Base-by-base conservation (phyloP, 2,329 filamentous ascomycete species). In the Ampelomyces quisqualis region DNA sequence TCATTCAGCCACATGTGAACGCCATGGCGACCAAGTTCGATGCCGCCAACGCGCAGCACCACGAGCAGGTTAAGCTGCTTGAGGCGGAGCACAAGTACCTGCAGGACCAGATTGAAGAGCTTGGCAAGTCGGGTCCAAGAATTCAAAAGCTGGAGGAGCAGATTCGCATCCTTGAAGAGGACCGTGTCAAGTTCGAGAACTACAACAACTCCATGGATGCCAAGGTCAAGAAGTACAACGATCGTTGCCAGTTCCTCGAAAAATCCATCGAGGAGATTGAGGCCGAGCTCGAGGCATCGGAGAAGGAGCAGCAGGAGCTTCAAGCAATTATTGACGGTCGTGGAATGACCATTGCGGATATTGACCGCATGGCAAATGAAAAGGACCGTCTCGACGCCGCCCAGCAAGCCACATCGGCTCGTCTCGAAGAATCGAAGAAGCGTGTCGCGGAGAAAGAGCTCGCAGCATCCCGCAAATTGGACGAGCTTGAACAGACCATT, bases 321-420 rank as follows among this genome's bases (percentile, higher is more conserved):
- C 91, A 97, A 66, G 83, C 85, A 44, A 84, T 86, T 20, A 90
- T 98, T 19, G 93, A 97, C 68, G 84, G 86, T 55, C 89, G 95
- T 64, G 93, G 93, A 2, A 90, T 98, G 65, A 94, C 90, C 60
- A 94, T 96, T 71, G 87, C 93, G 71, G 93, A 98, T 78, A 97
- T 98, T 64, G 93, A 98, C 77, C 89, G 93, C 68, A 96, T 98
- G 91, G 95, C 90, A 56, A 85, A 88, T 23, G 93, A 98, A 68
- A 84, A 90, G 38, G 93, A 98, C 61, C 84, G 93, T 32, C 78
- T 98, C n/a, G 88, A 95, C 52, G 90, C 86, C 58, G 87, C 85
- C 28, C 85, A 95, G 30, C 89, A 95, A 57, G 80, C 84, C 2
- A 86, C 88, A 0, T 77, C 81, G 5, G 77, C 80, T 39, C 80